phyloP scores from a whole-genome alignment of 164 flowering plant species.

The Sextonia rubra region DNA sequence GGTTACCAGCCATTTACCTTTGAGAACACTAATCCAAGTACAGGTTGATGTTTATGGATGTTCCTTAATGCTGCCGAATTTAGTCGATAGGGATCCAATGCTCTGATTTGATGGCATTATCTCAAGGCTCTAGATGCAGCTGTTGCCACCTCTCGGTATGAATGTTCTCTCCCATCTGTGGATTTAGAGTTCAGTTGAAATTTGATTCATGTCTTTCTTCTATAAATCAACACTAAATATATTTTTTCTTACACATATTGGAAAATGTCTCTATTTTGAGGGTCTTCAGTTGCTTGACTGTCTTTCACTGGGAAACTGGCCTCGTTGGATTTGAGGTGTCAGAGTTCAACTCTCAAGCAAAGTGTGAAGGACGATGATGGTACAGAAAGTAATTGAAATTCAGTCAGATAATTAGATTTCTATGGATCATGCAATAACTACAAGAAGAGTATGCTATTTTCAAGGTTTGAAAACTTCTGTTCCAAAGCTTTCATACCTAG shows the following conservation, averaged over 20 bases:
- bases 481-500: no score
- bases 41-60: background rate
- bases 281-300: background rate
- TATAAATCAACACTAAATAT: background rate
- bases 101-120: background rate
- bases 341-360: no score
- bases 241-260: background rate
- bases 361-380: no score
- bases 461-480: no score
- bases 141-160: background rate
- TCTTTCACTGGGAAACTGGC: no score
- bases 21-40: slow-evolving; percentile 12
- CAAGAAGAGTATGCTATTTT: no score
- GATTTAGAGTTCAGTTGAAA: background rate
- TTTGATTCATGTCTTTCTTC: background rate
- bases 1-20: slow-evolving; percentile 50
- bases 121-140: background rate
- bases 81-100: no score
- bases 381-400: no score
- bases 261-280: background rate
- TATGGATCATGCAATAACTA: no score
- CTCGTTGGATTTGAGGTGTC: no score
- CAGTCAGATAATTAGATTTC: no score
- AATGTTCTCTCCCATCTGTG: background rate
- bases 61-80: background rate